Evolutionary conservation across 192 early-diverging fungal species (phyloP).

Genomic region (Entomortierella parvispora): DNA sequence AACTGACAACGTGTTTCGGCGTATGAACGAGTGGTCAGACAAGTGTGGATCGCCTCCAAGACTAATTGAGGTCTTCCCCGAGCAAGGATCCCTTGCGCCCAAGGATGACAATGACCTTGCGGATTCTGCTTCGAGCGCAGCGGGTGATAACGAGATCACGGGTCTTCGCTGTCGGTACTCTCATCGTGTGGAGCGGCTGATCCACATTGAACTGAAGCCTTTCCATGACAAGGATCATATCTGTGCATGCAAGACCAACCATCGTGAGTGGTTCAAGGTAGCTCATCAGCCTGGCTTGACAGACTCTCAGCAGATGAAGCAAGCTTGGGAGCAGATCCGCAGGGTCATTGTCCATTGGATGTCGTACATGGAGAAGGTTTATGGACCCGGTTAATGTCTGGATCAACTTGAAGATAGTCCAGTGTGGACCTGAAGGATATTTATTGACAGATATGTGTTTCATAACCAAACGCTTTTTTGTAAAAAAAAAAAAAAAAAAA

Average conservation of each 20-base stretch:
- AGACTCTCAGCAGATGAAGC: conserved; percentile 27
- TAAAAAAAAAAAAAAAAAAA: no score
- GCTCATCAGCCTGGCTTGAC: conserved; percentile 17
- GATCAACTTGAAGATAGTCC: no score
- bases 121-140: conserved; percentile 6
- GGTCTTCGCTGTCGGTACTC: conserved; percentile 52
- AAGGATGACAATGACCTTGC: conserved; percentile 34
- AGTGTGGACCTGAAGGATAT: no score
- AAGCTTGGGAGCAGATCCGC: conserved; percentile 50
- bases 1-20: conserved; percentile 54
- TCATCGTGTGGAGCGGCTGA: conserved; percentile 55
- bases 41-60: conserved; percentile 57
- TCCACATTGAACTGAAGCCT: conserved; percentile 59
- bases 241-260: conserved; percentile 46
- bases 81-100: conserved; percentile 38
- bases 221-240: conserved; percentile 49
- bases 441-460: no score
- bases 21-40: conserved; percentile 58
- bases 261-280: conserved; percentile 60
- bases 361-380: conserved; percentile 51
- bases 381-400: conserved; percentile 51
- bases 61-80: conserved; percentile 58
- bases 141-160: conserved; percentile 23
- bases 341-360: conserved; percentile 55
- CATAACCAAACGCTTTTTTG: no score